Evolutionary conservation across 371 early-diverging fungal species (phyloP).

Genomic region (Mucor sp.): DNA sequence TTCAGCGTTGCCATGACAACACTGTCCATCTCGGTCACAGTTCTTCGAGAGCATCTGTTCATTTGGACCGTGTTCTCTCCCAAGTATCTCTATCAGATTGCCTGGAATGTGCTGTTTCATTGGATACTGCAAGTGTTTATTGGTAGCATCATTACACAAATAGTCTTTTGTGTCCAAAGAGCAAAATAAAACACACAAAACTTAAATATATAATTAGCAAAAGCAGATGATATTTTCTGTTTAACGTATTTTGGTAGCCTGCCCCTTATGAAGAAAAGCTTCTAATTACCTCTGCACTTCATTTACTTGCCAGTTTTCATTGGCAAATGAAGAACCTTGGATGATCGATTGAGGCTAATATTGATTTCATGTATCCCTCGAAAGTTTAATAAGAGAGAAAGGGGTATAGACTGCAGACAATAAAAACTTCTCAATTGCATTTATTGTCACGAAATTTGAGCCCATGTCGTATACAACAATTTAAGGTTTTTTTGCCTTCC

Average conservation of each 20-base stretch:
- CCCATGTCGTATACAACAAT: background rate
- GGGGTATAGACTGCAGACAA: background rate
- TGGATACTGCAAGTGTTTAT: slow-evolving; percentile 35
- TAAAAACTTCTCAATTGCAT: background rate
- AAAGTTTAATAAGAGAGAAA: background rate
- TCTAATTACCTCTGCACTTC: background rate
- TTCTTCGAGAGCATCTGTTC: slow-evolving; percentile 75
- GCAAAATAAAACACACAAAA: background rate
- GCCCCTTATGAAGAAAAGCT: background rate
- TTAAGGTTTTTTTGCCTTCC: background rate
- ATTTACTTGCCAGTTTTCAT: background rate
- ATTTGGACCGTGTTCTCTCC: slow-evolving; percentile 90
- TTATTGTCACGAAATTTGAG: background rate
- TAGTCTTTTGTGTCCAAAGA: background rate
- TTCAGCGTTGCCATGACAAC: slow-evolving; percentile 54
- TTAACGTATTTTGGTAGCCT: background rate
- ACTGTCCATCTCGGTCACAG: slow-evolving; percentile 65
- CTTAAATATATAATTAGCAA: background rate
- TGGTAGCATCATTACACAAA: slow-evolving; percentile 18
- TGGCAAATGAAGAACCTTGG: background rate
- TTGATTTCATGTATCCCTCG: background rate
- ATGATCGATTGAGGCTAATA: background rate
- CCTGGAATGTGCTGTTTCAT: slow-evolving; percentile 64
- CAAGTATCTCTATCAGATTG: slow-evolving; percentile 76
- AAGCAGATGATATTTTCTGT: background rate